These are phyloP conservation scores for Starmerella floricola DNA, from an alignment of 805 yeast genomes.

Conservation along the genomic window DNA sequence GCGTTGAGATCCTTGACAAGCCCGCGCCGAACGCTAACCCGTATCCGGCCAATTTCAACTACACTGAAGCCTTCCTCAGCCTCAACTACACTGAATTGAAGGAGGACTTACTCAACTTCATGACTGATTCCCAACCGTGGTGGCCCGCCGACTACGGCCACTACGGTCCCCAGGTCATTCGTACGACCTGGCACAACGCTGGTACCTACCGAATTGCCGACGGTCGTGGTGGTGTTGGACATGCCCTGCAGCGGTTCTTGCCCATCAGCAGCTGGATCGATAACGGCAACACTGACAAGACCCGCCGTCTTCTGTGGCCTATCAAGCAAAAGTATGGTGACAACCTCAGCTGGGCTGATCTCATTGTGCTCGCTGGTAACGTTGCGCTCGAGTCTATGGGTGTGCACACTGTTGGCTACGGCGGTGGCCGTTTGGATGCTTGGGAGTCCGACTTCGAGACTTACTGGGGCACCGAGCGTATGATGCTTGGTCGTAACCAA, in stretches of 20 bases:
- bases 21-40: constrained; percentile 13
- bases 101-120: constrained; percentile 9
- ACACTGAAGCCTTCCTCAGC: constrained; percentile 11
- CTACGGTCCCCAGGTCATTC: constrained; percentile 19
- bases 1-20: constrained; percentile 15
- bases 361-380: constrained; percentile 18
- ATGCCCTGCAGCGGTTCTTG: constrained; percentile 17
- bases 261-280: constrained; percentile 18
- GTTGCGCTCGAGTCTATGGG: constrained; percentile 20
- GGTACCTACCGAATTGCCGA: constrained; percentile 20
- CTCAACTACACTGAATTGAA: constrained; percentile 15
- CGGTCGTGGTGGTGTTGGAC: constrained; percentile 20
- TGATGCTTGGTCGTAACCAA: constrained; percentile 11
- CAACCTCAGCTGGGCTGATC: constrained; percentile 18
- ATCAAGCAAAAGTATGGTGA: constrained; percentile 21
- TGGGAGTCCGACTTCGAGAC: constrained; percentile 17
- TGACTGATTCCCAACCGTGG: constrained; percentile 18
- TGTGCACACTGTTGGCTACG: constrained; percentile 15
- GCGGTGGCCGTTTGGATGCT: constrained; percentile 17
- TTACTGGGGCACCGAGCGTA: constrained; percentile 17
- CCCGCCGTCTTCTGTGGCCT: constrained; percentile 20
- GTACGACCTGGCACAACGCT: constrained; percentile 18
- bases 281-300: constrained; percentile 19
- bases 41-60: constrained; percentile 11
- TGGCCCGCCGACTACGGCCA: constrained; percentile 21